phyloP scores from a whole-genome alignment of 2,329 filamentous ascomycete species.

The Trichoderma simmonsii region DNA sequence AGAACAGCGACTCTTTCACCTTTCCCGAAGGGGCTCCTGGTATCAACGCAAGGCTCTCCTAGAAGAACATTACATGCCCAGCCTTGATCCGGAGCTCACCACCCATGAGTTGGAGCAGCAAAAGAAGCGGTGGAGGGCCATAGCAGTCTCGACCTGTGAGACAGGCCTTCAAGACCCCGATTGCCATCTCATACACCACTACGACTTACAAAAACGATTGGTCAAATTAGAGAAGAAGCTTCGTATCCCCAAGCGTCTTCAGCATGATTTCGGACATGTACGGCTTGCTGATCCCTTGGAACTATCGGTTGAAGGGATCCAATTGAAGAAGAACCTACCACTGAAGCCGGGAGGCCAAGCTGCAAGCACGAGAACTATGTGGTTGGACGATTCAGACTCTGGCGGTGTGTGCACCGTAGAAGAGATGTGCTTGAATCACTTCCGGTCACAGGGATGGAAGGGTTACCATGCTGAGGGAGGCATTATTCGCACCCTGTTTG shows the following conservation, averaged over 20 bases:
- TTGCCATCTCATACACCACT: conserved; percentile 89
- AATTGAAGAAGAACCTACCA: conserved; percentile 61
- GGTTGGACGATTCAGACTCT: conserved; percentile 73
- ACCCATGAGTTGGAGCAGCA: conserved; percentile 47
- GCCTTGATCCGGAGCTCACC: conserved; percentile 45
- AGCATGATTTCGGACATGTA: conserved; percentile 91
- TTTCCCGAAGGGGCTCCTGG: conserved; percentile 82
- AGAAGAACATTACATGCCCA: conserved; percentile 92
- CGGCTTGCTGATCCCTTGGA: conserved; percentile 72
- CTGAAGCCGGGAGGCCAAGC: conserved; percentile 38
- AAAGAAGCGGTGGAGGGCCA: conserved; percentile 78
- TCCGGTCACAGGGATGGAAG: conserved; percentile 82
- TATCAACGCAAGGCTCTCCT: conserved; percentile 92
- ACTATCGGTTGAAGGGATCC: conserved; percentile 71
- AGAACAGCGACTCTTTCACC: conserved; percentile 77
- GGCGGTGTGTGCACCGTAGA: conserved; percentile 82
- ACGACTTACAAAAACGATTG: conserved; percentile 92
- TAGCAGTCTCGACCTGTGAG: conserved; percentile 79
- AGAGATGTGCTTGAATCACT: conserved; percentile 87
- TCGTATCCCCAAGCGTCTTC: conserved; percentile 76
- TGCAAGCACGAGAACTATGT: conserved; percentile 71
- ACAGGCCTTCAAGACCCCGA: conserved; percentile 79
- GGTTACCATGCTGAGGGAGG: conserved; percentile 92
- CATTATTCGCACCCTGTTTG: conserved; percentile 86
- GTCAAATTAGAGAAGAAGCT: conserved; percentile 83